Percentiles rank a stretch among this genome's conserved stretches.
Conservation (phyloP, 2,329 filamentous ascomycete species). For the Seiridium unicorne region DNA sequence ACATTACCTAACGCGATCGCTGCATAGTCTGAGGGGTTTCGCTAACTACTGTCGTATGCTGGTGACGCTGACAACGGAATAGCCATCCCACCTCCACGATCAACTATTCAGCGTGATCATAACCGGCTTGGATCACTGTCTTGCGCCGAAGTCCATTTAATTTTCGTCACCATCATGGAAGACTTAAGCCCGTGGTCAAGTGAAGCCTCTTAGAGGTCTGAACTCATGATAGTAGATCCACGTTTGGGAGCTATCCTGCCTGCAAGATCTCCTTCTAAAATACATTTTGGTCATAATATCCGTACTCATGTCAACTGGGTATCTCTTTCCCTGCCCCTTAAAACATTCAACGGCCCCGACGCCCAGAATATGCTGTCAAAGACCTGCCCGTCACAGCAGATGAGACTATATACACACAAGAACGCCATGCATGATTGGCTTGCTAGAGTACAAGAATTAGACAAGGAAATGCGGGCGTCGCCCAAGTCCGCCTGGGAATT, state of each 20-base stretch:
- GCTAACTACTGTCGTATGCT: no score
- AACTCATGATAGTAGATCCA: background rate
- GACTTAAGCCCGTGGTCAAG: background rate
- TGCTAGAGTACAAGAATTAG: background rate
- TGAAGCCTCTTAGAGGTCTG: background rate
- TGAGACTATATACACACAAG: background rate
- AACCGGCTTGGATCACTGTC: no score
- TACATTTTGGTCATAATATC: conserved; percentile 3
- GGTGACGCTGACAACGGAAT: no score
- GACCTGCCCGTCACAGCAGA: background rate
- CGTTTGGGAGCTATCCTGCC: background rate
- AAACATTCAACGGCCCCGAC: background rate
- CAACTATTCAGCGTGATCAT: no score
- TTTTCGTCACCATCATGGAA: no score
- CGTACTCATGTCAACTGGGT: background rate
- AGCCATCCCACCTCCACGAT: no score
- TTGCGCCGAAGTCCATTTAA: no score
- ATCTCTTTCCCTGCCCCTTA: background rate
- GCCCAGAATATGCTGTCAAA: background rate
- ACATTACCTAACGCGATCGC: no score
- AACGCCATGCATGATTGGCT: background rate
- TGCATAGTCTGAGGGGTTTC: no score
- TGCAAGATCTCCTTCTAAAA: background rate
- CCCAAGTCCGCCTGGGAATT: background rate
- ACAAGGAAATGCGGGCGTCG: background rate